Percentiles rank a stretch among this genome's conserved stretches.
Conservation (phyloP, 2,329 filamentous ascomycete genomes). For the Stromatinia cepivora region DNA sequence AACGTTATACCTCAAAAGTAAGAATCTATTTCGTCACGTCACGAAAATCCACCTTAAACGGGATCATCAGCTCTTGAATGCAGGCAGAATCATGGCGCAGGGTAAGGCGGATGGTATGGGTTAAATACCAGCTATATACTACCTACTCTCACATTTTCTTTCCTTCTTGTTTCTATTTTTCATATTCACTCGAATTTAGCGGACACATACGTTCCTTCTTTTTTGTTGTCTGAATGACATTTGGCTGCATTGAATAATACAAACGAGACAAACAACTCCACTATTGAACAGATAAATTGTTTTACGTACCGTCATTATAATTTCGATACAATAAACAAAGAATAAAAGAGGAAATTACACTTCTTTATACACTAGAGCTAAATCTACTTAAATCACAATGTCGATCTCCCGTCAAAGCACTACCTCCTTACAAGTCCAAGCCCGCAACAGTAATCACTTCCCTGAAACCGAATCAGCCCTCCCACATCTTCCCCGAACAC, state of each 20-base stretch:
- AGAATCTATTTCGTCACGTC: neutral
- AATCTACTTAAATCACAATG: neutral
- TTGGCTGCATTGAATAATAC: neutral
- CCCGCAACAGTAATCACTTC: slow-evolving; percentile 20
- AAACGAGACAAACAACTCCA: neutral
- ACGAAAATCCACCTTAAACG: neutral
- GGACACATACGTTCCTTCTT: neutral
- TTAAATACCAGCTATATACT: neutral
- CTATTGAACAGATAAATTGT: neutral
- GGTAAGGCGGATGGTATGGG: neutral
- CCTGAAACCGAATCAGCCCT: slow-evolving; percentile 49
- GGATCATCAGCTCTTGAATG: neutral
- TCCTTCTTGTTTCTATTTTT: neutral
- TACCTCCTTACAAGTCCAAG: slow-evolving; percentile 18
- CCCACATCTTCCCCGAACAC: slow-evolving; percentile 41
- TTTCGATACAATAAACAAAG: neutral
- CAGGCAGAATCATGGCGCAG: neutral
- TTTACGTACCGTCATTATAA: neutral
- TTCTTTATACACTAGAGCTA: neutral
- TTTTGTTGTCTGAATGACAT: neutral
- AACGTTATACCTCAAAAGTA: neutral
- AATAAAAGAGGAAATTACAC: neutral
- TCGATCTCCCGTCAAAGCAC: slow-evolving; percentile 14
- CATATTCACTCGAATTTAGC: neutral
- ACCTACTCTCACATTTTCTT: neutral